phyloP scores from a whole-genome alignment of 345 rosid genomes.

The Arabidopsis thaliana region DNA sequence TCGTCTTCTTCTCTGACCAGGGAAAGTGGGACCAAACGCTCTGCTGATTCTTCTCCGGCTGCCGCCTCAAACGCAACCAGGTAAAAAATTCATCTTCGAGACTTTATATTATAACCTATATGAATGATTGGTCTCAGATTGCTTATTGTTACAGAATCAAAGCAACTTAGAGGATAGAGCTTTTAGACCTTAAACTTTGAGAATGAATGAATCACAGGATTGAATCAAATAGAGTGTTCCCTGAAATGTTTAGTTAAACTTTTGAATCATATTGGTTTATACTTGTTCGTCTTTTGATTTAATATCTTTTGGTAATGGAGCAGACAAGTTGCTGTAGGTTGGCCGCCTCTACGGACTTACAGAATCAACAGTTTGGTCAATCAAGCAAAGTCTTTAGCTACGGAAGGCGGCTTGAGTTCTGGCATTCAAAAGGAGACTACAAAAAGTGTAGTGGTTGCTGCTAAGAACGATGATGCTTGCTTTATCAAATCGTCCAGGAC shows the following conservation, averaged over 20 bases:
- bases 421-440: slow-evolving; percentile 43
- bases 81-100: slow-evolving; percentile 42
- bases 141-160: background rate
- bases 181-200: background rate
- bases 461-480: slow-evolving; percentile 33
- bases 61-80: slow-evolving; percentile 47
- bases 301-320: slow-evolving; percentile 28
- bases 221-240: background rate
- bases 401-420: slow-evolving; percentile 52
- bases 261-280: background rate
- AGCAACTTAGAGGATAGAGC: background rate
- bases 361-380: slow-evolving; percentile 82
- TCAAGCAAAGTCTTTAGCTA: slow-evolving; percentile 62
- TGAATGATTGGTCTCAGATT: background rate
- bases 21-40: slow-evolving; percentile 68
- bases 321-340: slow-evolving; percentile 81
- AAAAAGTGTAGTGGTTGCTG: slow-evolving; percentile 33
- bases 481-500: slow-evolving; percentile 34
- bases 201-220: background rate
- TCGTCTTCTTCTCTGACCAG: slow-evolving; percentile 60
- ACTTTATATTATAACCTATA: background rate
- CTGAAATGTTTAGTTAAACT: slow-evolving; percentile 1
- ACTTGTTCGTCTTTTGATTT: slow-evolving; percentile 2
- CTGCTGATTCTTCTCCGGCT: slow-evolving; percentile 62
- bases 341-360: slow-evolving; percentile 88